Conservation (phyloP, 2,329 filamentous ascomycete genomes). For the Cryphonectria parasitica region DNA sequence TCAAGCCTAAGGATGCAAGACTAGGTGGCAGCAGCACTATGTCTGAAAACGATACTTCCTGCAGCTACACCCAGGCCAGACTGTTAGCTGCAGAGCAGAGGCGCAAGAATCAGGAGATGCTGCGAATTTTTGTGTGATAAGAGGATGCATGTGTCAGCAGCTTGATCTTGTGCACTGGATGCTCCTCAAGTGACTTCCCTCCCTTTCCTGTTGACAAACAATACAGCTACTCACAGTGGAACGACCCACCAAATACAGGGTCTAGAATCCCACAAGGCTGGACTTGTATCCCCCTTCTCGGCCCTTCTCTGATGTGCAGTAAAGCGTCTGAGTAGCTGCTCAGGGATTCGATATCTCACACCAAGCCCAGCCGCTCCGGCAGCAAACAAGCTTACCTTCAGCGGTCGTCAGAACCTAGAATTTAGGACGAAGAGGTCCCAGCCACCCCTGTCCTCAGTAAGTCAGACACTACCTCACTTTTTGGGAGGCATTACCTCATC, state of each 20-base stretch:
- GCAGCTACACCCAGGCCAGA: not conserved
- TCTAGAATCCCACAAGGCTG: conserved; percentile 9
- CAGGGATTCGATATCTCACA: conserved; percentile 1
- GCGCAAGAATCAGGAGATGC: not conserved
- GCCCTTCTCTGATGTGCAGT: not conserved
- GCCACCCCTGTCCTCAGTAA: not conserved
- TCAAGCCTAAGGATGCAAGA: not conserved
- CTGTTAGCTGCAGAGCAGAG: not conserved
- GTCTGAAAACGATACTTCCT: not conserved
- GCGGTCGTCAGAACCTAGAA: conserved; percentile 2
- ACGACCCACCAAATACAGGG: not conserved
- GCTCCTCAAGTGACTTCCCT: not conserved
- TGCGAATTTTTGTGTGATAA: not conserved
- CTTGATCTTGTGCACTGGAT: not conserved
- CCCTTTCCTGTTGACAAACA: conserved; percentile 1
- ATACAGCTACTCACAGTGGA: not conserved
- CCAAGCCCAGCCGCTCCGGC: not conserved
- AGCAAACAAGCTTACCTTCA: not conserved
- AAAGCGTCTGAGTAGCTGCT: not conserved
- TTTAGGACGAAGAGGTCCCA: not conserved
- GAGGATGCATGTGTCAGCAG: not conserved
- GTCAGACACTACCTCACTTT: not conserved
- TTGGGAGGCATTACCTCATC: conserved; percentile 7
- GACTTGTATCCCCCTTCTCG: not conserved
- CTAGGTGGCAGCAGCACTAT: not conserved